Evolutionary conservation across 2,329 filamentous ascomycete species (phyloP).

Genomic region (Rhytidhysteron rufulum): DNA sequence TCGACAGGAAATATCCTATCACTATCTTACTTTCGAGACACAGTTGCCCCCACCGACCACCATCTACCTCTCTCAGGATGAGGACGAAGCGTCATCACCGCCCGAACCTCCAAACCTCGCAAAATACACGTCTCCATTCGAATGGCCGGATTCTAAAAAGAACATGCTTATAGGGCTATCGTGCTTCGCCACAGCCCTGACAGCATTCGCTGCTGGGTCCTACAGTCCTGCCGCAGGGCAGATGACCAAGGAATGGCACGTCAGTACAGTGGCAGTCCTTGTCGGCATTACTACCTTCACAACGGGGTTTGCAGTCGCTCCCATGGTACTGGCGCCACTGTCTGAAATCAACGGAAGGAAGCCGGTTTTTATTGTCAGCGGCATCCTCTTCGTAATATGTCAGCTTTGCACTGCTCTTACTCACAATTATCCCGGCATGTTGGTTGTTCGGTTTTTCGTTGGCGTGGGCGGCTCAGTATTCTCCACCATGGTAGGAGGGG

Average conservation of each 20-base stretch:
- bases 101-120: constrained; percentile 63
- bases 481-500: constrained; percentile 87
- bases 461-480: constrained; percentile 77
- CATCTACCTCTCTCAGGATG: constrained; percentile 26
- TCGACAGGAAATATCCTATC: constrained; percentile 46
- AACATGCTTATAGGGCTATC: constrained; percentile 67
- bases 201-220: constrained; percentile 76
- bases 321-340: constrained; percentile 85
- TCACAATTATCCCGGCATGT: constrained; percentile 65
- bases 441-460: constrained; percentile 70
- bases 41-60: constrained; percentile 48
- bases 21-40: constrained; percentile 62
- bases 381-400: constrained; percentile 66
- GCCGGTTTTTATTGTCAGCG: constrained; percentile 74
- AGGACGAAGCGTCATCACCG: constrained; percentile 38
- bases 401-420: constrained; percentile 73
- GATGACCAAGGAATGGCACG: constrained; percentile 62
- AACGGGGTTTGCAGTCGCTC: constrained; percentile 71
- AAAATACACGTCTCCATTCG: constrained; percentile 65
- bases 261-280: constrained; percentile 63
- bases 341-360: constrained; percentile 84
- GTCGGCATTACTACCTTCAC: constrained; percentile 81
- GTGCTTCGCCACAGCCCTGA: constrained; percentile 70
- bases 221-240: constrained; percentile 68
- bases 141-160: constrained; percentile 70